Conservation (phyloP, 2,329 filamentous ascomycete species). For the Didymosphaeria variabile region DNA sequence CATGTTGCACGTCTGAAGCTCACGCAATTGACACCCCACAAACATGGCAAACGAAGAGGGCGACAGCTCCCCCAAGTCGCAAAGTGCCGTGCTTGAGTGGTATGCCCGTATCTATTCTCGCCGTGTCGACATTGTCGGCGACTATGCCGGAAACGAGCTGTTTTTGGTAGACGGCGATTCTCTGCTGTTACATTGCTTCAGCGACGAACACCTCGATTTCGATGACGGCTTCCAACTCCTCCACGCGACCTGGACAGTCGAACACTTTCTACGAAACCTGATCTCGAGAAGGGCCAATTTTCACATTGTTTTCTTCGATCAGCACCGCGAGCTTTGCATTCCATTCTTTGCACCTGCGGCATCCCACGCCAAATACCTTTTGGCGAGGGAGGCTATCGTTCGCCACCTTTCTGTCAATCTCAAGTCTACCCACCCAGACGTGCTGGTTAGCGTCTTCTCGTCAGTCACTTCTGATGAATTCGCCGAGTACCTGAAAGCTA, state of each 20-base stretch:
- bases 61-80: constrained; percentile 25
- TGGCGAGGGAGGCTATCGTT: constrained; percentile 71
- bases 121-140: constrained; percentile 67
- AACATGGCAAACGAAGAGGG: constrained; percentile 34
- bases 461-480: constrained; percentile 62
- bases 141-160: constrained; percentile 77
- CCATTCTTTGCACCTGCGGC: constrained; percentile 52
- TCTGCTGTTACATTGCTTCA: constrained; percentile 70
- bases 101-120: constrained; percentile 48
- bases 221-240: constrained; percentile 72
- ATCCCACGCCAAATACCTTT: constrained; percentile 62
- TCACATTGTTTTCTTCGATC: constrained; percentile 73
- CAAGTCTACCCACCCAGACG: constrained; percentile 46
- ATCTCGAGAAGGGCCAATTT: constrained; percentile 73
- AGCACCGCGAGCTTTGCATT: constrained; percentile 64
- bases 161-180: constrained; percentile 80
- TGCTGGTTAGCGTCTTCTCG: constrained; percentile 59
- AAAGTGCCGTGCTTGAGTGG: constrained; percentile 41
- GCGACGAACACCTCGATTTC: constrained; percentile 71
- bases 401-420: constrained; percentile 66
- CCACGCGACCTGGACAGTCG: constrained; percentile 74
- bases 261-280: constrained; percentile 70
- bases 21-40: constrained; percentile 13
- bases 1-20: constrained; percentile 13
- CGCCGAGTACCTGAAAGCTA: constrained; percentile 61